Evolutionary conservation across 257 asterid genomes (phyloP).

Genomic region (Craterostigma plantagineum): DNA sequence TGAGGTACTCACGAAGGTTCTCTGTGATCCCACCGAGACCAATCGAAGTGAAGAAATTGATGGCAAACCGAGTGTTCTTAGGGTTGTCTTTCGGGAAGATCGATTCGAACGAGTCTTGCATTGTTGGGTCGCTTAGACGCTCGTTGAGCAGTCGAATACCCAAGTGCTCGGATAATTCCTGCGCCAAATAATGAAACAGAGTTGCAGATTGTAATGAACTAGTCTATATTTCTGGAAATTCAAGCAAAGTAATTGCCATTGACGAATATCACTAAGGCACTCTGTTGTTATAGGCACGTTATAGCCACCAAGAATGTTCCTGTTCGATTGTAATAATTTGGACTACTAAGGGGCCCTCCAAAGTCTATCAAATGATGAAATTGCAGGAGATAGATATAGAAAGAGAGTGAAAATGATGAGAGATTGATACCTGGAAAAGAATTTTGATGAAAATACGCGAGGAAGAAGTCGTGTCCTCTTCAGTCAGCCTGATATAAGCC

Average conservation of each 20-base stretch:
- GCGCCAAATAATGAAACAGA: constrained; percentile 11
- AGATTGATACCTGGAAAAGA: constrained; percentile 65
- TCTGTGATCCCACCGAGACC: constrained; percentile 87
- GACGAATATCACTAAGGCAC: no score
- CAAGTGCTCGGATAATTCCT: constrained; percentile 85
- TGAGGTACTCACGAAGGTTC: constrained; percentile 61
- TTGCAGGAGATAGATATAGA: background rate
- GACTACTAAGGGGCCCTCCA: no score
- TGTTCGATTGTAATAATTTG: no score
- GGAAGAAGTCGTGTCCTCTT: constrained; percentile 92
- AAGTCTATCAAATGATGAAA: no score
- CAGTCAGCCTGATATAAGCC: constrained; percentile 75
- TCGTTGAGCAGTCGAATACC: constrained; percentile 70
- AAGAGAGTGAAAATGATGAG: background rate
- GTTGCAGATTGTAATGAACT: no score
- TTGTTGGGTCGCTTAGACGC: constrained; percentile 56
- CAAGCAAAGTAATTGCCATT: constrained; percentile 2
- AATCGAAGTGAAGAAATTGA: constrained; percentile 80
- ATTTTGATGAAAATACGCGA: constrained; percentile 90
- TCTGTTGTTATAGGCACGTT: no score
- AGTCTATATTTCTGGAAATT: no score
- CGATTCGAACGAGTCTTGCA: constrained; percentile 75
- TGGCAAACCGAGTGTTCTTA: constrained; percentile 63
- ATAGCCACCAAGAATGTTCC: no score
- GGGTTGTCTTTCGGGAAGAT: constrained; percentile 78